Percentiles rank a stretch among this genome's conserved stretches.
phyloP scores from a whole-genome alignment of 768 basidiomycete genomes.

The Leccinum subgranulosum region DNA sequence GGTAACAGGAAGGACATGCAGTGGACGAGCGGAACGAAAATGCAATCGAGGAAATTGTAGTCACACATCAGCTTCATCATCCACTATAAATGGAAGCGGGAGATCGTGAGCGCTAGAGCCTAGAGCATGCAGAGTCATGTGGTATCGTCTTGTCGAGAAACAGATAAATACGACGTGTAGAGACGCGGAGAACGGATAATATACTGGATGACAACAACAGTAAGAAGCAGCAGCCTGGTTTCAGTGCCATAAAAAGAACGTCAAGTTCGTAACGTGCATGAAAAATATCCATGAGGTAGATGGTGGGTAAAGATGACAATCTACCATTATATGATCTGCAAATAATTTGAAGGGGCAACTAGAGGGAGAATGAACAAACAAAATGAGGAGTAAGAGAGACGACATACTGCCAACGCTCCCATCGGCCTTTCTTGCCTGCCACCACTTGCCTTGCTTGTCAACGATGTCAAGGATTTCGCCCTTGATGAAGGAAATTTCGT shows the following conservation, averaged over 20 bases:
- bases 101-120: conserved; percentile 8
- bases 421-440: conserved; percentile 82
- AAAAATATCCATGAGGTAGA: conserved; percentile 25
- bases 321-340: conserved; percentile 64
- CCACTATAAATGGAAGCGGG: neutral
- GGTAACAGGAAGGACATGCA: conserved; percentile 33
- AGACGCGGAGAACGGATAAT: conserved; percentile 25
- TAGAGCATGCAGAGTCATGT: conserved; percentile 21
- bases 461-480: conserved; percentile 90
- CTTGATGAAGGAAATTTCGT: conserved; percentile 91
- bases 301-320: conserved; percentile 8
- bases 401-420: conserved; percentile 75
- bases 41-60: neutral
- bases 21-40: neutral
- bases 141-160: conserved; percentile 31
- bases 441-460: conserved; percentile 93
- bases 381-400: neutral
- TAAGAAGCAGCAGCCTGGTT: conserved; percentile 12
- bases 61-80: conserved; percentile 8
- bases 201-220: conserved; percentile 30
- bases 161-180: conserved; percentile 26
- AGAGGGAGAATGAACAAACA: conserved; percentile 15
- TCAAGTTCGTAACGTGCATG: conserved; percentile 30
- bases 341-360: conserved; percentile 87
- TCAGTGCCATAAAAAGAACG: conserved; percentile 30